phyloP scores from a whole-genome alignment of 139 green algal genomes.

The Volvox africanus region DNA sequence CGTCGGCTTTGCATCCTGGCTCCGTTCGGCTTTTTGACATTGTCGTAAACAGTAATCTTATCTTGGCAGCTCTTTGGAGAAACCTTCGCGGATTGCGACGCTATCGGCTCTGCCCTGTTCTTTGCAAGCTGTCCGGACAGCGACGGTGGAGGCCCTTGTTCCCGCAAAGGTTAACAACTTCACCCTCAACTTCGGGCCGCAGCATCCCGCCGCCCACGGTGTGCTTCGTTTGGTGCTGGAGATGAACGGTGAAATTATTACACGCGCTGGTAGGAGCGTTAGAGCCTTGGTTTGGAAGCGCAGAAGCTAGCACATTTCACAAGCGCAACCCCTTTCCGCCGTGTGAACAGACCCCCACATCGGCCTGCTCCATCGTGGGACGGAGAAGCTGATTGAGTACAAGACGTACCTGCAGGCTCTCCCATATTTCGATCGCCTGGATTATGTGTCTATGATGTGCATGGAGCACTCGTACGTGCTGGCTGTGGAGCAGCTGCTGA shows the following conservation, averaged over 20 bases:
- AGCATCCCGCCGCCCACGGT: conserved; percentile 91
- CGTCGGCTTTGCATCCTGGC: not conserved
- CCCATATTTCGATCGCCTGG: conserved; percentile 92
- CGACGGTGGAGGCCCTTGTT: conserved; percentile 61
- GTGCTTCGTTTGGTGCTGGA: conserved; percentile 90
- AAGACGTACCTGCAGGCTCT: conserved; percentile 91
- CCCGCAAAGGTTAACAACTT: conserved; percentile 83
- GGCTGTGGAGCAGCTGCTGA: conserved; percentile 82
- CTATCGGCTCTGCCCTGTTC: conserved; percentile 43
- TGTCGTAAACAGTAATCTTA: not conserved
- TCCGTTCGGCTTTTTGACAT: not conserved
- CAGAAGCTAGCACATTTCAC: not conserved
- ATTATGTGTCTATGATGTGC: conserved; percentile 94
- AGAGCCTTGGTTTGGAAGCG: no score
- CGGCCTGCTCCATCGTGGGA: conserved; percentile 87
- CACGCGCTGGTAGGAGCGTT: conserved; percentile 48
- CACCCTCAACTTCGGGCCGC: conserved; percentile 94
- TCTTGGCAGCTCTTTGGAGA: not conserved
- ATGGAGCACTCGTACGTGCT: conserved; percentile 91
- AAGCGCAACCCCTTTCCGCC: no score
- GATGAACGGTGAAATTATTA: conserved; percentile 87
- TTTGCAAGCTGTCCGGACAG: conserved; percentile 43
- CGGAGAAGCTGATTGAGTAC: conserved; percentile 93
- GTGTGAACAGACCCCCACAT: conserved; percentile 84
- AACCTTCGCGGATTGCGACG: not conserved